Evolutionary conservation across 331 rosid genomes (phyloP), one percentile per base, ranked within the genome.

Genomic region (Phaseolus coccineus): DNA sequence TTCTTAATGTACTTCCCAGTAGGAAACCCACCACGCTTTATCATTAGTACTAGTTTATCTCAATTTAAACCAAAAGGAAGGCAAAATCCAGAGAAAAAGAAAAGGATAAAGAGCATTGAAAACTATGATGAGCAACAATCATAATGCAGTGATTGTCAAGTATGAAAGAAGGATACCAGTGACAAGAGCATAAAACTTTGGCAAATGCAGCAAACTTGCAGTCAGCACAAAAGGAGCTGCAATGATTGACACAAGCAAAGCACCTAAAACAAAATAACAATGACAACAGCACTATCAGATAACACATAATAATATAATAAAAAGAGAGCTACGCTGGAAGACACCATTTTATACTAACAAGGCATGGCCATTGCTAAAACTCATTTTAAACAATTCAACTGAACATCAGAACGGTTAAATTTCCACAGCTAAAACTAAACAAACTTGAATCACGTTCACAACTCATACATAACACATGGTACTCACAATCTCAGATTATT

Each of bases 181-280:
- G 73, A 88, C 62, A 82, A 95, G 96, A 65, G 91, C 80, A 76
- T 84, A 90, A 57, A 89, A 83, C 93, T 95, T 95, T 16, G 99
- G 91, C 78, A 93, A 48, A 63, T 87, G 90, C 76, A 95, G 84
- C 85, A 91, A 83, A 81, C 79, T 88, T 53, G 83, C 81, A 63
- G 72, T 84, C 14, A 90, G 74, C 62, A 91, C 84, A 78, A 90
- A 11, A 1, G 99, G 98, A 69, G 90, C 82, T 8, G 92, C 90
- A 71, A 89, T 76, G 63, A 86, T 69, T 39, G 99, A 93, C 50
- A 90, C 96, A 44, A 95, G 79, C 83, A 95, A 80, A 51, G 97
- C 94, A 50, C 97, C 99, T 95, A 78, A 48, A 74, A 69, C 2
- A 69, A 69, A 50, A 62, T 70, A 57, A 58, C 31, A 59, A 69